A percentile compares a stretch with the other conserved stretches of the same genome.
Evolutionary conservation across 176 grass and related monocot species (phyloP).

Genomic region (Eleusine coracana): DNA sequence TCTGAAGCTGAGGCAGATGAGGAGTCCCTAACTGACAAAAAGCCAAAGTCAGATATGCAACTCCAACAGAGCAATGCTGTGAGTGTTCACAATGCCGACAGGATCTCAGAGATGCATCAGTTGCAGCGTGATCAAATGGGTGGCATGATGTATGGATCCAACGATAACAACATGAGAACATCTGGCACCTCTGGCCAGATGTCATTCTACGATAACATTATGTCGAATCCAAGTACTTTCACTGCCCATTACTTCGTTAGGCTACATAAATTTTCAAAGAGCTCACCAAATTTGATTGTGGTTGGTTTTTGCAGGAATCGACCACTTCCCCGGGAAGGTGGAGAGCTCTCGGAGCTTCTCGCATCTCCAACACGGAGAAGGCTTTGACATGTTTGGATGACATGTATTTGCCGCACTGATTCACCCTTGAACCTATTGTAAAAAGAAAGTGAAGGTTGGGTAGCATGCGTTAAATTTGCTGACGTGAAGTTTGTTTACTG

Average conservation of each 20-base stretch:
- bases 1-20: conserved; percentile 78
- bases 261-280: not conserved
- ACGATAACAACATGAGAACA: conserved; percentile 51
- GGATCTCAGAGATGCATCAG: conserved; percentile 47
- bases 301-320: conserved; percentile 58
- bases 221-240: conserved; percentile 68
- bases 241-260: not conserved
- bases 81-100: conserved; percentile 34
- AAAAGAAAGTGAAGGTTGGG: conserved; percentile 29
- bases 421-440: conserved; percentile 14
- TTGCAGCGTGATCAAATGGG: conserved; percentile 45
- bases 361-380: conserved; percentile 53
- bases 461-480: conserved; percentile 18
- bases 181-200: conserved; percentile 65
- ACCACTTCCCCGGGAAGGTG: conserved; percentile 69
- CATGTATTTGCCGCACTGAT: not conserved
- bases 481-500: conserved; percentile 13
- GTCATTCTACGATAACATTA: conserved; percentile 72
- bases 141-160: conserved; percentile 56
- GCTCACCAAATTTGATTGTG: conserved; percentile 4
- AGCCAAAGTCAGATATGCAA: conserved; percentile 59
- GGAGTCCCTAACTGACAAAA: conserved; percentile 82
- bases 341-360: conserved; percentile 57
- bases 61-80: conserved; percentile 40
- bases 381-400: conserved; percentile 86